These are phyloP conservation scores for Dothistroma septosporum DNA, from an alignment of 2,329 filamentous ascomycete species.

Conservation along the genomic window DNA sequence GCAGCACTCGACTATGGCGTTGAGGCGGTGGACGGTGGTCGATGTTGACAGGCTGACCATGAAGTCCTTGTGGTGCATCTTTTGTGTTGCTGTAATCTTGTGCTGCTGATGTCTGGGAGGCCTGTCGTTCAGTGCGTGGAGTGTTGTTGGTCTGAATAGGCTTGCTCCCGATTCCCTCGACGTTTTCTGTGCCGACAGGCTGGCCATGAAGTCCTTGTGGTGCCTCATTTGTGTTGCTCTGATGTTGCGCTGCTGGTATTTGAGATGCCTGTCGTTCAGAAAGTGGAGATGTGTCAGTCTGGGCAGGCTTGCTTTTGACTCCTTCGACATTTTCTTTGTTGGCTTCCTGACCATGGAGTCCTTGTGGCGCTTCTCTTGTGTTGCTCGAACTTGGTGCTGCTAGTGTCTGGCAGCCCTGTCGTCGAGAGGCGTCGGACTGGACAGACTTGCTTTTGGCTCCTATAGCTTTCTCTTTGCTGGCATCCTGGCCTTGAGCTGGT, in stretches of 20 bases:
- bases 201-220: neutral
- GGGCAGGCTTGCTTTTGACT: too few relatives aligned
- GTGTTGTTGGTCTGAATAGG: too few relatives aligned
- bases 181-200: neutral
- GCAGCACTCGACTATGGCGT: neutral
- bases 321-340: too few relatives aligned
- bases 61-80: neutral
- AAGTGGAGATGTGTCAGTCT: too few relatives aligned
- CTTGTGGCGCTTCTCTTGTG: neutral
- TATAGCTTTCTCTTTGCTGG: neutral
- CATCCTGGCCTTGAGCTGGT: too few relatives aligned
- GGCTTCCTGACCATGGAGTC: neutral
- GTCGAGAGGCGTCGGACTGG: too few relatives aligned
- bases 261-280: neutral
- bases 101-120: too few relatives aligned
- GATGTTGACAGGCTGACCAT: slow-evolving; percentile 4
- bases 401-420: neutral
- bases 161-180: too few relatives aligned
- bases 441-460: too few relatives aligned
- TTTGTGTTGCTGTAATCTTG: neutral
- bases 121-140: neutral
- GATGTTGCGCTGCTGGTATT: too few relatives aligned
- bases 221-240: neutral
- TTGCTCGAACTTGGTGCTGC: neutral
- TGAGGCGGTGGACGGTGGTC: slow-evolving; percentile 3